These are phyloP conservation scores for Pisolithus thermaeus DNA, from an alignment of 1,284 basidiomycete genomes.

Conservation along the genomic window DNA sequence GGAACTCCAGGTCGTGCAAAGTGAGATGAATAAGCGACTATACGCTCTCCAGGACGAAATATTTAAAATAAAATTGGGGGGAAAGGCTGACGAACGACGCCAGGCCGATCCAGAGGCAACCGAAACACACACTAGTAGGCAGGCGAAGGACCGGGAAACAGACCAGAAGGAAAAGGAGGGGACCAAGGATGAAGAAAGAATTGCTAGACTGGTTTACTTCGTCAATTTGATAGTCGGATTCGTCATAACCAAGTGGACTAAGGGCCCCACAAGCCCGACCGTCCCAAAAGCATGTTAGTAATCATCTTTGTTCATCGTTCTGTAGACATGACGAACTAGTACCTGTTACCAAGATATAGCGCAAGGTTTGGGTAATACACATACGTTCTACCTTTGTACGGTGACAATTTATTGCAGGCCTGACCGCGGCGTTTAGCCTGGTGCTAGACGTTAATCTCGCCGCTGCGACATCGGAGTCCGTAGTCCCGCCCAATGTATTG, in stretches of 20 bases:
- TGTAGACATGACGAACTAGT: neutral
- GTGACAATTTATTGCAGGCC: too few relatives aligned
- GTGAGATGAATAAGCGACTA: neutral
- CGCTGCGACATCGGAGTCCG: neutral
- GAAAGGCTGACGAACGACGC: neutral
- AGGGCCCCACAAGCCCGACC: neutral
- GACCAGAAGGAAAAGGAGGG: neutral
- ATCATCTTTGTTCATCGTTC: neutral
- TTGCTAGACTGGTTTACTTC: neutral
- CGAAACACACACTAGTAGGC: neutral
- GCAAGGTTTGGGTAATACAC: neutral
- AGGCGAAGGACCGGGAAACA: neutral
- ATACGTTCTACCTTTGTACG: too few relatives aligned
- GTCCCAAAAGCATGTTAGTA: neutral
- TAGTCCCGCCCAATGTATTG: neutral
- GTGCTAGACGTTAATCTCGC: too few relatives aligned
- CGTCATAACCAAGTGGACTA: neutral
- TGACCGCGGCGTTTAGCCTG: too few relatives aligned
- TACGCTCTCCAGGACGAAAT: neutral
- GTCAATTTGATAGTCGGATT: neutral
- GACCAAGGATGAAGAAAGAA: neutral
- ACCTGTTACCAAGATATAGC: too few relatives aligned
- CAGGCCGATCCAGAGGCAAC: neutral
- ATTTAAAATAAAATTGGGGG: neutral
- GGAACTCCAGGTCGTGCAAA: neutral